Base-by-base conservation (phyloP, 768 basidiomycete genomes). In the Mycena haematopus region DNA sequence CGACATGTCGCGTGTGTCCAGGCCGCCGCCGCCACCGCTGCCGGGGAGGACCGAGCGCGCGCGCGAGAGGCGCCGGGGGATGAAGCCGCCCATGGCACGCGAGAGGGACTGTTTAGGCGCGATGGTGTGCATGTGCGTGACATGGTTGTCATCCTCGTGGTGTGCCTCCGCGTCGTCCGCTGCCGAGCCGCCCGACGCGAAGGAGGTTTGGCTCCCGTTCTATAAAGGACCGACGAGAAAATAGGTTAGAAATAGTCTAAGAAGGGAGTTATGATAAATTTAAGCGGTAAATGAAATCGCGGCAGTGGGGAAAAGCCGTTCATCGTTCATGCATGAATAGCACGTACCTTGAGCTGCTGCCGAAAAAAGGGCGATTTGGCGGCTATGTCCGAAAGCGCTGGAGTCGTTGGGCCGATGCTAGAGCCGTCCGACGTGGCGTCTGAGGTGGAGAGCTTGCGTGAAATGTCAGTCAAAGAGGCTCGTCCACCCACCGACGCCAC, bases 71-170 rank as follows among this genome's bases (percentile, higher is more conserved):
- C 82, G 74, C 40, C 82, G 75, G n/a, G 84, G 79, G 55, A 85
- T 68, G 25, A 85, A 68, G 15, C 74, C 70, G 46, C 76, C 76
- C 21, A 83, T 66, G 17, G 79, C 77, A 52, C 77, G 77, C 3
- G 81, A 78, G 42, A 84, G 72, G 50, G 74, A 79, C 65, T 75
- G 75, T 35, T 78, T 79, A 2, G 78, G 79, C 8, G 73, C 76
- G 66, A 84, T 82, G 53, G 78, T 79, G 45, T 81, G 77, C 63
- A 86, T 76, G 53, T 78, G 80, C 10, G 81, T 84, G 45, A 84
- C 82, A 57, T 80, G 82, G 57, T 74, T 70, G 53, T 74, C 73
- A 56, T 84, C 82, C 61, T 84, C 82, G 45, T 35, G 33, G 21
- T 52, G 50, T n/a, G 50, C 50, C 11, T 52, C 50, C 4, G 74